These are phyloP conservation scores for Chlamydomonas sphaeroides DNA, from an alignment of 139 green algal genomes.

Conservation along the genomic window DNA sequence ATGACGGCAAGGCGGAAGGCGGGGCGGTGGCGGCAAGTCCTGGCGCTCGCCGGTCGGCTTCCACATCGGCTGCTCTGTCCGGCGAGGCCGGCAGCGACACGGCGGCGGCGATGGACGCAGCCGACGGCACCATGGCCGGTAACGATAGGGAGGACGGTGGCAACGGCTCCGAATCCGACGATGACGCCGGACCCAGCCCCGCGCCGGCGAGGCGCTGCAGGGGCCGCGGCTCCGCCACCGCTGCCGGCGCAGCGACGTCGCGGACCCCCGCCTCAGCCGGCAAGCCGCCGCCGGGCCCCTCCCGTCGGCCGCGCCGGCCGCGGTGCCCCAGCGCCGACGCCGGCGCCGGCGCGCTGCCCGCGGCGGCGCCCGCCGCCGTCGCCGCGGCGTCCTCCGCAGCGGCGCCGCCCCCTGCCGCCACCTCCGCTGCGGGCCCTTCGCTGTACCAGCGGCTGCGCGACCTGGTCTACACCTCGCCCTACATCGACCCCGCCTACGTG, in stretches of 20 bases:
- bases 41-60: no score
- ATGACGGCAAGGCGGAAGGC: neutral
- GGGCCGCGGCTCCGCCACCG: no score
- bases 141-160: no score
- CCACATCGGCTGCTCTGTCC: no score
- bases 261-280: no score
- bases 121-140: no score
- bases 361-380: neutral
- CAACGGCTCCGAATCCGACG: no score
- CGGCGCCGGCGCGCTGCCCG: neutral
- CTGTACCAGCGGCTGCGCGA: constrained; percentile 66
- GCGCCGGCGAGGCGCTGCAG: no score
- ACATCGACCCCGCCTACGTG: constrained; percentile 76
- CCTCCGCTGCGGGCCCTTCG: constrained; percentile 5
- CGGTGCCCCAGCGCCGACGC: neutral
- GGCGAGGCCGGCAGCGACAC: no score
- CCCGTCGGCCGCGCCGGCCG: neutral
- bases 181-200: no score
- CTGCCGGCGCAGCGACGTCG: no score
- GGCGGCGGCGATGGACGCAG: no score
- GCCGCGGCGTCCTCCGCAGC: neutral
- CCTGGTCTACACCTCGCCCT: constrained; percentile 67
- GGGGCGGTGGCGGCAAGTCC: neutral
- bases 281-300: neutral
- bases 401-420: neutral